Evolutionary conservation across 2,329 filamentous ascomycete species (phyloP).

Genomic region (Ascochyta lentis): DNA sequence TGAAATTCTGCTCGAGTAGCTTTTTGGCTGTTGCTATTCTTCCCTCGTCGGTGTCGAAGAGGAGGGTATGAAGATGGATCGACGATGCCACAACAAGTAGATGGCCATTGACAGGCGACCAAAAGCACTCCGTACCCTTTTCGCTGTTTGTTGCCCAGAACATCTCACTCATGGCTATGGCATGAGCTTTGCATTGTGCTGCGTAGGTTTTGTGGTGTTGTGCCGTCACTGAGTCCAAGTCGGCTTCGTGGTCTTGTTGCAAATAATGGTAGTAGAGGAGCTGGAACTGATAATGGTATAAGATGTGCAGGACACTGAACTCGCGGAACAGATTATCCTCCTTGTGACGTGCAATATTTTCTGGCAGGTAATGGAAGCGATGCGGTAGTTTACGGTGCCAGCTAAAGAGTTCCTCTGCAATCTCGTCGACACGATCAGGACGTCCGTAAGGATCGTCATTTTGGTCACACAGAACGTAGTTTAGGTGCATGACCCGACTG

Average conservation of each 20-base stretch:
- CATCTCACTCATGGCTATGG: slow-evolving; percentile 3
- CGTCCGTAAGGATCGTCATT: background rate
- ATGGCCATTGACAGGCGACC: slow-evolving; percentile 11
- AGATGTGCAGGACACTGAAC: slow-evolving; percentile 4
- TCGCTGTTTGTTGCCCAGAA: slow-evolving; percentile 3
- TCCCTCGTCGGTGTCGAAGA: slow-evolving; percentile 4
- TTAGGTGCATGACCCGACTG: slow-evolving; percentile 9
- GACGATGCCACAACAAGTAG: slow-evolving; percentile 11
- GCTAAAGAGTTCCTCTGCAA: slow-evolving; percentile 5
- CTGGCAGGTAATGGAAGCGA: background rate
- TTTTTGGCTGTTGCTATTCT: background rate
- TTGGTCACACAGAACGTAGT: slow-evolving; percentile 5
- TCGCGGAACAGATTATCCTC: slow-evolving; percentile 5
- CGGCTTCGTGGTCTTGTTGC: slow-evolving; percentile 1
- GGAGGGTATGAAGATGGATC: slow-evolving; percentile 7
- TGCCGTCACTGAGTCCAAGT: background rate
- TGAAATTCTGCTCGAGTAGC: slow-evolving; percentile 7
- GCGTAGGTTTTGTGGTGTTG: background rate
- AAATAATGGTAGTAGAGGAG: slow-evolving; percentile 11
- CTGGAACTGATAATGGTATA: slow-evolving; percentile 13
- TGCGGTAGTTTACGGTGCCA: slow-evolving; percentile 4
- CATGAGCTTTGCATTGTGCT: slow-evolving; percentile 10
- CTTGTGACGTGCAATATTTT: slow-evolving; percentile 5
- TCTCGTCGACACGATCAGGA: slow-evolving; percentile 8
- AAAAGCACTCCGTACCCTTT: slow-evolving; percentile 8